phyloP scores from a whole-genome alignment of 306 rosid species.

The Casuarina glauca region DNA sequence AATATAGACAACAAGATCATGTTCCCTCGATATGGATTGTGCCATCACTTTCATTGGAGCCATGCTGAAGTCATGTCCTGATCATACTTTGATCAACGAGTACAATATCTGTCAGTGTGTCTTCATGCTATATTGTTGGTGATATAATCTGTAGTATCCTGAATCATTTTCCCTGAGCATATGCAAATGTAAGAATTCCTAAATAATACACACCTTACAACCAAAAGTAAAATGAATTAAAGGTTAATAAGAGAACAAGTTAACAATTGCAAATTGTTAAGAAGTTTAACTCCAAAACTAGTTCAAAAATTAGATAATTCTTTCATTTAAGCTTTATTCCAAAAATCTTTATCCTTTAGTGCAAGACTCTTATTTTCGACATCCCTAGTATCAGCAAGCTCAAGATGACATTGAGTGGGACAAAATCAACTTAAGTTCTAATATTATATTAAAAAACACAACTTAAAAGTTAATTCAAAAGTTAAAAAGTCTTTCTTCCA shows the following conservation, averaged over 20 bases:
- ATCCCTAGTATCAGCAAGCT: no score
- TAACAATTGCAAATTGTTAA: background rate
- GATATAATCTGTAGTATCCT: background rate
- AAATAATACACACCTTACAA: constrained; percentile 22
- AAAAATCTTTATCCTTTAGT: no score
- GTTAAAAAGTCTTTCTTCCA: no score
- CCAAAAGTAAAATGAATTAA: constrained; percentile 11
- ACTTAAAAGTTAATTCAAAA: no score
- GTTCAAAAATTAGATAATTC: no score
- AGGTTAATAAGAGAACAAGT: background rate
- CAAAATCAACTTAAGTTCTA: no score
- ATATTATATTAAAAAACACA: no score
- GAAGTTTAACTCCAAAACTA: background rate
- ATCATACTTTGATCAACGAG: background rate
- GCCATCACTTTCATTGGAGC: background rate
- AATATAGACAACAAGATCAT: background rate
- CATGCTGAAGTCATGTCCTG: background rate
- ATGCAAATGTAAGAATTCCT: constrained; percentile 24
- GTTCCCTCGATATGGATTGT: background rate
- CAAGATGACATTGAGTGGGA: no score
- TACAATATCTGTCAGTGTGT: background rate
- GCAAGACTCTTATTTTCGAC: no score
- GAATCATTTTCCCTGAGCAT: constrained; percentile 13
- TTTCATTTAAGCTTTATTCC: no score
- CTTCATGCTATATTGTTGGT: background rate